Percentiles rank a stretch among this genome's conserved stretches.
These are phyloP conservation scores for Oldenlandia corymbosa DNA, from an alignment of 257 asterid genomes.

Conservation along the genomic window DNA sequence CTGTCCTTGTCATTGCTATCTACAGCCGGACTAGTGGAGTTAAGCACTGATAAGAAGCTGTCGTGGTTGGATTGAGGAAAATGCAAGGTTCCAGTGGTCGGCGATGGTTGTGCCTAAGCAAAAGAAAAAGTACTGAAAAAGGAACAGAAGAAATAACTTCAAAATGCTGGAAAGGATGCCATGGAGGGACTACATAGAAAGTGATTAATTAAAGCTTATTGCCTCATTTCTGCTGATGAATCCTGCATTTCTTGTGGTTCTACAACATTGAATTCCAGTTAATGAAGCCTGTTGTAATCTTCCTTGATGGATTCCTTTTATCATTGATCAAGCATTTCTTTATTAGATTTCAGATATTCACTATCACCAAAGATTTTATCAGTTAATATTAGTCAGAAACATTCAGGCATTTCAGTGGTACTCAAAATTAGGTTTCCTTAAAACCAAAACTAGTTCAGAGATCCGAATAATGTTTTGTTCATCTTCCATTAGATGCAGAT, in stretches of 20 bases:
- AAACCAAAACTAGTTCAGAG: not conserved
- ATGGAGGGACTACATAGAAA: not conserved
- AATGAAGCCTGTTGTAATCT: too few relatives aligned
- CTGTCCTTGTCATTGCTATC: constrained; percentile 11
- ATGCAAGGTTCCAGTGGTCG: constrained; percentile 64
- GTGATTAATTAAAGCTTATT: not conserved
- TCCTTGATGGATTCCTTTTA: not conserved
- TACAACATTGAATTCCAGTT: too few relatives aligned
- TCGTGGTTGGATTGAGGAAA: constrained; percentile 26
- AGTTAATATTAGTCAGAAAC: not conserved
- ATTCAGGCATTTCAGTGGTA: too few relatives aligned
- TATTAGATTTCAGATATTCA: not conserved
- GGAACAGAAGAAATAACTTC: not conserved
- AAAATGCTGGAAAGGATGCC: not conserved
- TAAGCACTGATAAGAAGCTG: constrained; percentile 9
- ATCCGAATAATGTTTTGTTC: not conserved
- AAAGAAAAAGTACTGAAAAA: not conserved
- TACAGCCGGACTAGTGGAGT: constrained; percentile 16
- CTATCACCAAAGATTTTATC: not conserved
- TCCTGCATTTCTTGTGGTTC: not conserved
- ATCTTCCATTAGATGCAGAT: not conserved
- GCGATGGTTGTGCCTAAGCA: constrained; percentile 44
- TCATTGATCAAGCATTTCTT: not conserved
- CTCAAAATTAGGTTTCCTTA: not conserved
- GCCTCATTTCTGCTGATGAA: not conserved